Conservation (phyloP, 305 asterid species). For the Vinca major region DNA sequence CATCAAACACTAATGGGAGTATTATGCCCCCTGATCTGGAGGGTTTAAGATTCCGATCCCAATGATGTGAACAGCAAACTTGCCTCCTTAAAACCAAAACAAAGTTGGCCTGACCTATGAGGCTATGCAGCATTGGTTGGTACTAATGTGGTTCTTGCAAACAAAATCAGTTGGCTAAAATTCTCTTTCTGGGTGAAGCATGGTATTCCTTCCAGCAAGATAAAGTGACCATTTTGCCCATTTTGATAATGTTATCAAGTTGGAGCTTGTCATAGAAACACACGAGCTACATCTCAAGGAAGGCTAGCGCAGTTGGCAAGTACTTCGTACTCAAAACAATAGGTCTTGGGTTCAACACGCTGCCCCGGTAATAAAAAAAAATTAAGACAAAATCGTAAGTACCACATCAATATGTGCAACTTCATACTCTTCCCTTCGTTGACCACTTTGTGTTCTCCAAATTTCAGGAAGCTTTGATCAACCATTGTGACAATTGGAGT, state of each 20-base stretch:
- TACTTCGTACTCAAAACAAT: too few species aligned
- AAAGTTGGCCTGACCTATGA: not conserved
- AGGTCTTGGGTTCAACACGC: too few species aligned
- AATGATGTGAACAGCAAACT: not conserved
- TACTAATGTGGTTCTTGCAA: not conserved
- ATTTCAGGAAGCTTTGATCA: not conserved
- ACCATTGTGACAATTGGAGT: too few species aligned
- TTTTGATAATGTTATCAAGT: not conserved
- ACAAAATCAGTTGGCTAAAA: slow-evolving; percentile 3
- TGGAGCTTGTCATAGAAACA: not conserved
- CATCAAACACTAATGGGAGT: not conserved
- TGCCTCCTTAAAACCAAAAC: not conserved
- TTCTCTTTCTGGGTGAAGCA: not conserved
- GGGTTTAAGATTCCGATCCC: not conserved
- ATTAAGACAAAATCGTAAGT: not conserved
- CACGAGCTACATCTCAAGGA: not conserved
- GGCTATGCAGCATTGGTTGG: not conserved
- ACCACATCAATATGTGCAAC: not conserved
- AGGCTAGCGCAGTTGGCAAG: too few species aligned
- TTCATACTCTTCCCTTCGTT: not conserved
- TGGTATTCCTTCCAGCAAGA: not conserved
- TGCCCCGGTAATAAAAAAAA: too few species aligned
- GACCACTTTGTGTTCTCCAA: not conserved
- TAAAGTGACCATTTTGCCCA: not conserved
- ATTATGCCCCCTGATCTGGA: not conserved